Percentiles rank a stretch among this genome's conserved stretches.
These are phyloP conservation scores for Saccharomycopsis fermentans DNA, from an alignment of 805 yeast genomes.

Conservation along the genomic window DNA sequence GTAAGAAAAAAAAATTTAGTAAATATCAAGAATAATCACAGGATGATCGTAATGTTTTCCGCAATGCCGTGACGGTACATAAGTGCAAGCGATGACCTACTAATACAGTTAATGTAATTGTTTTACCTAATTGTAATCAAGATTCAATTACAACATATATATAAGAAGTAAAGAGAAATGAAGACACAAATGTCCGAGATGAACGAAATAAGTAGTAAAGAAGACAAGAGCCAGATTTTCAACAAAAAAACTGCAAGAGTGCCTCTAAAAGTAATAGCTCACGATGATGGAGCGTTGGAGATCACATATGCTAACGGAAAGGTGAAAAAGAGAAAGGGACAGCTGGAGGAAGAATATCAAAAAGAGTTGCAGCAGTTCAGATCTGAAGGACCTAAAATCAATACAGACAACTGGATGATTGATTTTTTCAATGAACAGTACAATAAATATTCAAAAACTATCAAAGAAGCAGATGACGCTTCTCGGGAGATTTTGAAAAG, in stretches of 20 bases:
- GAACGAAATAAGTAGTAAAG: background rate
- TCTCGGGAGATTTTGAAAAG: background rate
- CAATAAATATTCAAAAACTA: background rate
- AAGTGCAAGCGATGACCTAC: too few relatives aligned
- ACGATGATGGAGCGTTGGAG: constrained; percentile 15
- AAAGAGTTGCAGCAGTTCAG: constrained; percentile 9
- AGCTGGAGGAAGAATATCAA: constrained; percentile 14
- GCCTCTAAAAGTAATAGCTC: constrained; percentile 8
- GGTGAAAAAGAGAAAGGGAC: constrained; percentile 15
- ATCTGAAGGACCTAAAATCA: constrained; percentile 8
- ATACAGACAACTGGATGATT: constrained; percentile 9
- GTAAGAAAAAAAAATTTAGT: too few relatives aligned
- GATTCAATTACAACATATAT: too few relatives aligned
- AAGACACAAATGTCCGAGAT: background rate
- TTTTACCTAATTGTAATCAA: too few relatives aligned
- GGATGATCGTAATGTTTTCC: too few relatives aligned
- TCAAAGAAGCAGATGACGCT: background rate
- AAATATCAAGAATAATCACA: too few relatives aligned
- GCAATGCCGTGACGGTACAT: too few relatives aligned
- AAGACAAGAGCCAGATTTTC: background rate
- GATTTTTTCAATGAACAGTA: constrained; percentile 5
- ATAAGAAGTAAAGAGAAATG: too few relatives aligned
- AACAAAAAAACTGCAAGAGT: background rate
- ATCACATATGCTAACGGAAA: constrained; percentile 13
- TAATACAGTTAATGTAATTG: too few relatives aligned